Conservation (phyloP, 1,284 basidiomycete species). For the Ceratobasidium sp. region DNA sequence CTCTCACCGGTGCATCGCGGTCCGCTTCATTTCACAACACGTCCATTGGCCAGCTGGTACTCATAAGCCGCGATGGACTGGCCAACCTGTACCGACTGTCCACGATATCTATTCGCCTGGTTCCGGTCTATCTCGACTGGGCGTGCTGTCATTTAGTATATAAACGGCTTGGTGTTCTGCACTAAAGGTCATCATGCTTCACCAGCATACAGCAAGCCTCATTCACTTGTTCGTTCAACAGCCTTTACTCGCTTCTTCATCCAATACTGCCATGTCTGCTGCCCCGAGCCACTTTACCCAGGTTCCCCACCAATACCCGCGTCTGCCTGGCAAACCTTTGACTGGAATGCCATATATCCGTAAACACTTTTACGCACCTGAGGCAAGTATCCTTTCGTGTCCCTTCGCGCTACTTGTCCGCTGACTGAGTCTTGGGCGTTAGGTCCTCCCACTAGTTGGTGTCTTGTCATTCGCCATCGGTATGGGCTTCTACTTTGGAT, state of each 20-base stretch:
- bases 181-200: constrained; percentile 19
- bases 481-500: constrained; percentile 42
- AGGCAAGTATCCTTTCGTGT: constrained; percentile 11
- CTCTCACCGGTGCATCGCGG: constrained; percentile 9
- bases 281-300: constrained; percentile 17
- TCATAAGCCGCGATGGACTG: constrained; percentile 8
- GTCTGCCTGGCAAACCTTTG: constrained; percentile 24
- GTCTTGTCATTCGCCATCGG: constrained; percentile 22
- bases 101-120: neutral
- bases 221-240: constrained; percentile 28
- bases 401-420: neutral
- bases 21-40: neutral
- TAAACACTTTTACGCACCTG: constrained; percentile 40
- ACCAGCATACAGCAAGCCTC: constrained; percentile 30
- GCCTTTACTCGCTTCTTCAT: constrained; percentile 5
- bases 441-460: constrained; percentile 37
- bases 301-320: constrained; percentile 34
- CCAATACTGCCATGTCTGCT: constrained; percentile 33
- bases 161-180: neutral
- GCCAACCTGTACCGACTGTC: constrained; percentile 9
- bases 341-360: constrained; percentile 31
- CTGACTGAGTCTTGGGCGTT: neutral
- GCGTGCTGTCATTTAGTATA: neutral
- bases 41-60: neutral
- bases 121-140: constrained; percentile 22